Conservation (phyloP, 2,329 filamentous ascomycete species). For the Boeremia exigua region DNA sequence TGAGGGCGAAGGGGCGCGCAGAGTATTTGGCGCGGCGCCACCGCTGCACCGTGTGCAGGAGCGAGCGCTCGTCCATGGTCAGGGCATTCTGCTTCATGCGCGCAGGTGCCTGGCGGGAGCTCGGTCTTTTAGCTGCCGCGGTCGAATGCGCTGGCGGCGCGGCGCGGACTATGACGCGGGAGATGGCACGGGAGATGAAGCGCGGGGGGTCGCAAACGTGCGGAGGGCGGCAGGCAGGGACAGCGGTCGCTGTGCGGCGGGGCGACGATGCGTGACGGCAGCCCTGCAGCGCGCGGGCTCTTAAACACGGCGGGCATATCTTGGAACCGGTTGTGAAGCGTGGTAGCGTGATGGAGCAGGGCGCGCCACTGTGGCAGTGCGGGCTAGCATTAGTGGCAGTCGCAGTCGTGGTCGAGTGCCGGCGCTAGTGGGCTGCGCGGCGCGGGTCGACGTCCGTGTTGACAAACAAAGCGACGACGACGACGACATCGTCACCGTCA, state of each 20-base stretch:
- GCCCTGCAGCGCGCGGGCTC: constrained; percentile 4
- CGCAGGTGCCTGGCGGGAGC: constrained; percentile 3
- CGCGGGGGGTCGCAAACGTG: constrained; percentile 14
- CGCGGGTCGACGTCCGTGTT: constrained; percentile 19
- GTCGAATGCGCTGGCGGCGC: constrained; percentile 17
- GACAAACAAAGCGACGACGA: constrained; percentile 28
- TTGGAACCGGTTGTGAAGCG: constrained; percentile 9
- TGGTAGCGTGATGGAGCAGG: constrained; percentile 3
- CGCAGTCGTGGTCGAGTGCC: not conserved
- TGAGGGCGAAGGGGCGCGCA: constrained; percentile 47
- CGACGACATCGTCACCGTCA: constrained; percentile 24
- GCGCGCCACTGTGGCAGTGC: constrained; percentile 2
- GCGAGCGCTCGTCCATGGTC: constrained; percentile 33
- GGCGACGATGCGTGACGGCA: not conserved
- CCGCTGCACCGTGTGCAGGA: constrained; percentile 28
- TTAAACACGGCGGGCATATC: constrained; percentile 8
- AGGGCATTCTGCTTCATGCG: constrained; percentile 18
- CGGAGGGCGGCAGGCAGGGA: not conserved
- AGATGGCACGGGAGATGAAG: constrained; percentile 21
- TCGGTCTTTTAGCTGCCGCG: constrained; percentile 2
- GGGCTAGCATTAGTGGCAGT: no score
- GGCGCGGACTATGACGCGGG: no score
- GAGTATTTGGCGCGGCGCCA: constrained; percentile 43
- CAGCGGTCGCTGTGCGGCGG: not conserved
- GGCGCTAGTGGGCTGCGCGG: not conserved